A percentile compares a stretch with the other conserved stretches of the same genome.
phyloP scores from a whole-genome alignment of 441 rosid genomes.

The Erodium texanum region DNA sequence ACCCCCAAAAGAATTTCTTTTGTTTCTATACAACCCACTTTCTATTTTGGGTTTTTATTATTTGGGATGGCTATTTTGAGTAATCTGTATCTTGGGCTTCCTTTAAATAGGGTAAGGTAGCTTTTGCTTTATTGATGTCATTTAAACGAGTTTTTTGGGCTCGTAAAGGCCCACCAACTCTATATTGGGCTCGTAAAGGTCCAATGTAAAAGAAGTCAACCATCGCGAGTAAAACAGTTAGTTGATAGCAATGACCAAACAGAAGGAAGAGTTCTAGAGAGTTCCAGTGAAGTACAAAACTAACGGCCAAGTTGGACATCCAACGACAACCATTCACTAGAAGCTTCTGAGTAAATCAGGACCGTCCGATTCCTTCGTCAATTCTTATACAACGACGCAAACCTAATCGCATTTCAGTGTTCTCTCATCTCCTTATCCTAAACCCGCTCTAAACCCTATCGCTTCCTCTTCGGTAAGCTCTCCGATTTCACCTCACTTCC shows the following conservation, averaged over 20 bases:
- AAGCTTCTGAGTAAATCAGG: not conserved
- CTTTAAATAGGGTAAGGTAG: too few relatives aligned
- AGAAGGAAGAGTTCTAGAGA: not conserved
- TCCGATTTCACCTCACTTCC: not conserved
- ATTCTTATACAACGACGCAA: not conserved
- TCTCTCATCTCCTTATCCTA: not conserved
- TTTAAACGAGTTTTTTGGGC: too few relatives aligned
- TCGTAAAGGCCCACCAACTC: too few relatives aligned
- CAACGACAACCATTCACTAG: not conserved
- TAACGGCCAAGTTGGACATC: not conserved
- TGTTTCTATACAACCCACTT: too few relatives aligned
- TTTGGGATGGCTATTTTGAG: too few relatives aligned
- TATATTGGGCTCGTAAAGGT: too few relatives aligned
- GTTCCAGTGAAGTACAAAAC: not conserved
- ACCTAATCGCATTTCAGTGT: not conserved
- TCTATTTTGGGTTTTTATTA: too few relatives aligned
- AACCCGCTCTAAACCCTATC: not conserved
- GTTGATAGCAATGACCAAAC: not conserved
- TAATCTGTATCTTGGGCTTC: too few relatives aligned
- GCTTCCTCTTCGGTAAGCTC: not conserved
- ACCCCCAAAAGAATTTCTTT: too few relatives aligned
- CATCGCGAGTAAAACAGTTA: too few relatives aligned
- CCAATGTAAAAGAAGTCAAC: too few relatives aligned
- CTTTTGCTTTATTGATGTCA: too few relatives aligned
- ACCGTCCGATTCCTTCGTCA: not conserved